Evolutionary conservation across 164 flowering plant species (phyloP), one percentile per base, ranked within the genome.

Genomic region (Echeveria elegans): DNA sequence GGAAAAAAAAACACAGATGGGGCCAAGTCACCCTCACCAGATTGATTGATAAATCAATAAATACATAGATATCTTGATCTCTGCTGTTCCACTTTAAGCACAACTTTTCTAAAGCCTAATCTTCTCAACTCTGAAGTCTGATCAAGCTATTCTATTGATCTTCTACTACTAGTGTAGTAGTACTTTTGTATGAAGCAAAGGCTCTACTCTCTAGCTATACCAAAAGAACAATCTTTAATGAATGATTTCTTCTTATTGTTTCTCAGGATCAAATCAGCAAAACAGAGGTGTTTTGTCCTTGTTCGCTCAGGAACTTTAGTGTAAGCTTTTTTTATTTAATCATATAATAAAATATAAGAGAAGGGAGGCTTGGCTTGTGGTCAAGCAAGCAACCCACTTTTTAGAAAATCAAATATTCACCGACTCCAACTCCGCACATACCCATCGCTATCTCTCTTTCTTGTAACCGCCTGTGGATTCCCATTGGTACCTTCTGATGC

Each of bases 21-120:
- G 78, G 73, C 64, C 70, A 70, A 70, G 66, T 59, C 41, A 32
- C 18, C 36, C 36, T 60, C n/a, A 14, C n/a, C 63, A 60, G 36
- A 29, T 32, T 12, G 36, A 60, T 15, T 6, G 63, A 60, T 26
- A 16, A 5, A 47, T 4, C n/a, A 14, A 18, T 47, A 47, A 2
- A n/a, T 47, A n/a, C n/a, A n/a, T n/a, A n/a, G n/a, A n/a, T n/a
- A n/a, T n/a, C n/a, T n/a, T n/a, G n/a, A n/a, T n/a, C n/a, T 19
- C 52, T 47, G 52, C 52, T 16, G 16, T 21, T 47, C 52, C 52
- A 47, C 52, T 47, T 47, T 47, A 16, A 47, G 52, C 52, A 47
- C 52, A 16, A 16, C 52, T 18, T 41, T 47, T n/a, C n/a, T 18
- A 21, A 16, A 47, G 16, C 21, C 52, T 47, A 47, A 41, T 9